Conservation (phyloP, 2,329 filamentous ascomycete genomes). For the Plectosphaerella sp. region DNA sequence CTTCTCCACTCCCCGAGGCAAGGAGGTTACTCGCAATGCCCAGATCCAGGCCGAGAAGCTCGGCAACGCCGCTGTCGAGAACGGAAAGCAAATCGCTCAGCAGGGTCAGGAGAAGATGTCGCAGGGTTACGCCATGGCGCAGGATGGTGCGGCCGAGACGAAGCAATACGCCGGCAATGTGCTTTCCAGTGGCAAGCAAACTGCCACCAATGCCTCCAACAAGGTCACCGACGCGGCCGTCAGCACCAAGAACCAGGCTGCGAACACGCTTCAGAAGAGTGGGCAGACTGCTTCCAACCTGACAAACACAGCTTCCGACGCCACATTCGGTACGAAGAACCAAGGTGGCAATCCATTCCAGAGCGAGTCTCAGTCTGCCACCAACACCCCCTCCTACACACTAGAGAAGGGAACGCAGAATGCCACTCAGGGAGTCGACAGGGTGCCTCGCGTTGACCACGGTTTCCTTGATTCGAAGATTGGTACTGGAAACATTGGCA, state of each 20-base stretch:
- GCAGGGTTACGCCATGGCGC: not conserved
- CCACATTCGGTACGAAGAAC: not conserved
- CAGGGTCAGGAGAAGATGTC: conserved; percentile 2
- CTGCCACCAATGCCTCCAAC: not conserved
- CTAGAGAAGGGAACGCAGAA: not conserved
- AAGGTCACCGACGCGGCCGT: not conserved
- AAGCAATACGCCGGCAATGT: not conserved
- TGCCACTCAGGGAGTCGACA: not conserved
- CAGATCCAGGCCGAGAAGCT: conserved; percentile 3
- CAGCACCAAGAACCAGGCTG: not conserved
- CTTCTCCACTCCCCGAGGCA: not conserved
- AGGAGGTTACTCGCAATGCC: not conserved
- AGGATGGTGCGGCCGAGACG: not conserved
- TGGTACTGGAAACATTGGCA: not conserved
- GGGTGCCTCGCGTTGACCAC: not conserved
- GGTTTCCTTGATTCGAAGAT: not conserved
- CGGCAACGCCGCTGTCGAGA: conserved; percentile 2
- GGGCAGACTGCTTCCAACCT: not conserved
- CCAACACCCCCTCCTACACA: not conserved
- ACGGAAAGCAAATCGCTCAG: not conserved
- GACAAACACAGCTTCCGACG: not conserved
- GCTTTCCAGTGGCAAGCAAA: not conserved
- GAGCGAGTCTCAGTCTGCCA: not conserved
- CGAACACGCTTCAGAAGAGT: not conserved
- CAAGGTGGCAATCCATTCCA: not conserved